phyloP scores from a whole-genome alignment of 2,329 filamentous ascomycete genomes.

The Fusarium anguioides region DNA sequence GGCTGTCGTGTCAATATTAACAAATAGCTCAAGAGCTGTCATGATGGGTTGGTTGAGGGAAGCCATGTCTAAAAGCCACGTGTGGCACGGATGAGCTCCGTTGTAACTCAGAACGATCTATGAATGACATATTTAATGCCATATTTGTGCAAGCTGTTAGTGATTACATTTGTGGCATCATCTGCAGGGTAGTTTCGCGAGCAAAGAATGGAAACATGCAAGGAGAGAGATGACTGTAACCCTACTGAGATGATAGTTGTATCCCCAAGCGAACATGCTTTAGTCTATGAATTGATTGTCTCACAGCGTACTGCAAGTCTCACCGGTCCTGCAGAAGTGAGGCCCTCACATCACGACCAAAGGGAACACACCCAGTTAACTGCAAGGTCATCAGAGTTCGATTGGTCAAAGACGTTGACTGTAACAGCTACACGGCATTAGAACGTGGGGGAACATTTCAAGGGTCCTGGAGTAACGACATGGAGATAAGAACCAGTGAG shows the following conservation, averaged over 20 bases:
- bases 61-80: slow-evolving; percentile 20
- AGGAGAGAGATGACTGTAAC: background rate
- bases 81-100: slow-evolving; percentile 21
- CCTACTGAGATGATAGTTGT: background rate
- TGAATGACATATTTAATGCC: slow-evolving; percentile 44
- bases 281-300: background rate
- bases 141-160: slow-evolving; percentile 4
- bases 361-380: slow-evolving; percentile 27
- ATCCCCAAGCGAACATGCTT: background rate
- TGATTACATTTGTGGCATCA: background rate
- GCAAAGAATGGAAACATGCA: background rate
- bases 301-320: slow-evolving; percentile 8
- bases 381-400: slow-evolving; percentile 12
- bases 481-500: background rate
- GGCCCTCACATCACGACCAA: slow-evolving; percentile 27
- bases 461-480: slow-evolving; percentile 16
- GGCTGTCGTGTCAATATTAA: slow-evolving; percentile 41
- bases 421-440: slow-evolving; percentile 20
- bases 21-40: slow-evolving; percentile 36
- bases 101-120: slow-evolving; percentile 44
- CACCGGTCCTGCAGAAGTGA: slow-evolving; percentile 28
- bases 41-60: slow-evolving; percentile 33
- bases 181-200: background rate
- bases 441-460: slow-evolving; percentile 16
- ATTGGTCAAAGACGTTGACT: slow-evolving; percentile 28